A percentile compares a stretch with the other conserved stretches of the same genome.
phyloP scores from a whole-genome alignment of 306 rosid genomes.

The Bauhinia variegata region DNA sequence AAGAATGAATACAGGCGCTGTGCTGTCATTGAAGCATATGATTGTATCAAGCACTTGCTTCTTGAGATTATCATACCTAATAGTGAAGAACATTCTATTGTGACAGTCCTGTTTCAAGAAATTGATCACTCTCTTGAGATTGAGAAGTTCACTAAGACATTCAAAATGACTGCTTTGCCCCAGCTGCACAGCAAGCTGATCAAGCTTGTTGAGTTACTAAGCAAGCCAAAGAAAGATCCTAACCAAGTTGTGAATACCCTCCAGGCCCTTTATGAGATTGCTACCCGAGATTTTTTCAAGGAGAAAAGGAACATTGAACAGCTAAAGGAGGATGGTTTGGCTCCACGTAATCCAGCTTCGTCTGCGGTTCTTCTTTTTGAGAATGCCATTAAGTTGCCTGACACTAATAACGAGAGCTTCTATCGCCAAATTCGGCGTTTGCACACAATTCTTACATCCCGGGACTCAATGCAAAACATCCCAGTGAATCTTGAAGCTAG shows the following conservation, averaged over 20 bases:
- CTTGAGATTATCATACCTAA: conserved; percentile 61
- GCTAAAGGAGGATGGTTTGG: conserved; percentile 83
- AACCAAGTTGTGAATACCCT: conserved; percentile 74
- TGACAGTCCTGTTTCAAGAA: conserved; percentile 80
- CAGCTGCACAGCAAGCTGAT: conserved; percentile 76
- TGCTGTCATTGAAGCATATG: conserved; percentile 88
- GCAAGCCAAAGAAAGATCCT: conserved; percentile 61
- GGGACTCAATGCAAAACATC: conserved; percentile 86
- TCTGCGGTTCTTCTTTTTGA: conserved; percentile 68
- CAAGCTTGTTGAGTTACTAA: conserved; percentile 71
- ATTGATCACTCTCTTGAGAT: conserved; percentile 81
- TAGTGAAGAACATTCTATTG: conserved; percentile 84
- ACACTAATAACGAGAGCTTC: conserved; percentile 62
- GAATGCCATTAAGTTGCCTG: conserved; percentile 73
- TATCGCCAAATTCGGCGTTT: conserved; percentile 82
- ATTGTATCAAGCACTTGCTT: conserved; percentile 72
- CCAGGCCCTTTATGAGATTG: conserved; percentile 93
- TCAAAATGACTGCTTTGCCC: conserved; percentile 77
- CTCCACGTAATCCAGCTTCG: conserved; percentile 59
- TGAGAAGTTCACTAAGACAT: conserved; percentile 78
- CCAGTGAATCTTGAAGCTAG: conserved; percentile 97
- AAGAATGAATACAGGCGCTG: conserved; percentile 91
- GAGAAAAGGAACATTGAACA: conserved; percentile 66
- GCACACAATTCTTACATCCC: conserved; percentile 84
- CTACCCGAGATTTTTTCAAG: conserved; percentile 75